Percentiles rank a stretch among this genome's conserved stretches.
Conservation (phyloP, 495 filamentous ascomycete species). For the Usnea hakonensis region DNA sequence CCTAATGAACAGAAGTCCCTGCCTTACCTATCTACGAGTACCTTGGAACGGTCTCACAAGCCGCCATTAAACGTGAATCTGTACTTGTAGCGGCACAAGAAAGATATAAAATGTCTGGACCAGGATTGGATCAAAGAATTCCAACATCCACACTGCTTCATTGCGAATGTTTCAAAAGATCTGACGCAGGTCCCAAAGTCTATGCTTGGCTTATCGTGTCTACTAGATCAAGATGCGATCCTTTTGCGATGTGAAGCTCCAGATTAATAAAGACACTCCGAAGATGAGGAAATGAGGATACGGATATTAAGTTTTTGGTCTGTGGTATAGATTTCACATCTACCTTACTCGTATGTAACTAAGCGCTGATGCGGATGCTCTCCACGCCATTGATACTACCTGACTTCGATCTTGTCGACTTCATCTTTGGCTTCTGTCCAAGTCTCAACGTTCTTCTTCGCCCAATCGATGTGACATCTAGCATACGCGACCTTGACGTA, state of each 20-base stretch:
- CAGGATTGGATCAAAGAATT: too few relatives aligned
- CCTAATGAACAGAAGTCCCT: neutral
- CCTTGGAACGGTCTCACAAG: too few relatives aligned
- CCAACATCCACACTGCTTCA: too few relatives aligned
- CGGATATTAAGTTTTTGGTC: neutral
- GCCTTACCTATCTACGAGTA: neutral
- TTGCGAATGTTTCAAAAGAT: too few relatives aligned
- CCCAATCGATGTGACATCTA: slow-evolving; percentile 93
- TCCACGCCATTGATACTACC: slow-evolving; percentile 30
- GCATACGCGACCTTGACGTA: slow-evolving; percentile 74
- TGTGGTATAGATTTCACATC: neutral
- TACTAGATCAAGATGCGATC: neutral
- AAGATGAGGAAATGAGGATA: neutral
- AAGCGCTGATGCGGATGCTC: slow-evolving; percentile 1
- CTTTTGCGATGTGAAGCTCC: too few relatives aligned
- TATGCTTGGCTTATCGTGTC: neutral
- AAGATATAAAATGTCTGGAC: too few relatives aligned
- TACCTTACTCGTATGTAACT: slow-evolving; percentile 3
- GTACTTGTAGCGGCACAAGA: too few relatives aligned
- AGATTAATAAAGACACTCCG: too few relatives aligned
- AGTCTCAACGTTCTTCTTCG: slow-evolving; percentile 89
- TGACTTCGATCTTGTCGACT: slow-evolving; percentile 72
- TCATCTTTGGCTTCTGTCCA: slow-evolving; percentile 96
- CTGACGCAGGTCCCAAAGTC: neutral
- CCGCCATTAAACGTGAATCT: too few relatives aligned